A percentile compares a stretch with the other conserved stretches of the same genome.
phyloP scores from a whole-genome alignment of 169 alveolate genomes.

The Cryptosporidium ryanae region DNA sequence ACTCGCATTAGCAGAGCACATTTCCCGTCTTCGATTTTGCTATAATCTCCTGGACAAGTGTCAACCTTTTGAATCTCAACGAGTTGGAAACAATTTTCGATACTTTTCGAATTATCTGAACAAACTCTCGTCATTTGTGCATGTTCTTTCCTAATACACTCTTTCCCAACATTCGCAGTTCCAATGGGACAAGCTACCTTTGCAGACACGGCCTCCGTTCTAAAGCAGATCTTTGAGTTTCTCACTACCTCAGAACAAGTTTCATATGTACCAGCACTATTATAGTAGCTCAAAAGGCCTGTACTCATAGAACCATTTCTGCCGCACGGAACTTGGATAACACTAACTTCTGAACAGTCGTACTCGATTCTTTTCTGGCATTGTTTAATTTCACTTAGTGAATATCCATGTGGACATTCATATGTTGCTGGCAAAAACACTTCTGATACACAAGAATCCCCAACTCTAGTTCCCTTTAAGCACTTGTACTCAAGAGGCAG shows the following conservation, averaged over 20 bases:
- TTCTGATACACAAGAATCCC: constrained; percentile 60
- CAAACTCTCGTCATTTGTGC: constrained; percentile 42
- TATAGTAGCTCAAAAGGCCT: neutral
- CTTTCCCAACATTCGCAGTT: constrained; percentile 44
- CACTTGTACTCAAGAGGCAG: constrained; percentile 57
- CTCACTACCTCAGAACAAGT: constrained; percentile 38
- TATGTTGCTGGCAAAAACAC: constrained; percentile 25
- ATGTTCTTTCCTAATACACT: constrained; percentile 48
- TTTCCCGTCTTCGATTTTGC: constrained; percentile 32
- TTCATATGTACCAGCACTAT: neutral
- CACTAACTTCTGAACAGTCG: constrained; percentile 63
- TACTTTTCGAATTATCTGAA: constrained; percentile 22
- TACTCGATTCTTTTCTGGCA: constrained; percentile 64
- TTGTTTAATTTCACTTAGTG: constrained; percentile 36
- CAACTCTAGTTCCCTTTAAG: constrained; percentile 37
- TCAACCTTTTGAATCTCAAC: constrained; percentile 16
- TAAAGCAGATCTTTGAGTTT: constrained; percentile 50
- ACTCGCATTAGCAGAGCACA: constrained; percentile 23
- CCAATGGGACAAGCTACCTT: constrained; percentile 55
- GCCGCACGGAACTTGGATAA: constrained; percentile 24
- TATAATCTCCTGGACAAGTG: constrained; percentile 17
- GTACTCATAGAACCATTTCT: constrained; percentile 2
- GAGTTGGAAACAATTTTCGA: constrained; percentile 29
- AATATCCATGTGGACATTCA: constrained; percentile 61
- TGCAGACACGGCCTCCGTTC: constrained; percentile 71